Percentiles rank a stretch among this genome's conserved stretches.
Conservation (phyloP, 2,329 filamentous ascomycete species). For the Aspergillus terreus region DNA sequence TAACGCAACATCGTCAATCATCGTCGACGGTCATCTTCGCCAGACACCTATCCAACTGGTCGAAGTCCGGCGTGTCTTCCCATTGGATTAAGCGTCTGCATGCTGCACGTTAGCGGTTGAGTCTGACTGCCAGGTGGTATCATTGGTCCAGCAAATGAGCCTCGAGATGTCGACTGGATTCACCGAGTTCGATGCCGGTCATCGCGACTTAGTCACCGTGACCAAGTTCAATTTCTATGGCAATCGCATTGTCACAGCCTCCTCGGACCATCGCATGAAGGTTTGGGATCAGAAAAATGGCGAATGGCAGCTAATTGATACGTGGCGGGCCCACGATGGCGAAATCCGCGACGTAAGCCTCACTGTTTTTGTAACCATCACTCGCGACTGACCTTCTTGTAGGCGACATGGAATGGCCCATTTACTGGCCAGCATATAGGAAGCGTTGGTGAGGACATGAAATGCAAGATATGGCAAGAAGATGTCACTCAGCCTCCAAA, state of each 20-base stretch:
- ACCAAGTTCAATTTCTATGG: constrained; percentile 91
- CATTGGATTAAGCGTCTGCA: constrained; percentile 6
- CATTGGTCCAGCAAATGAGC: constrained; percentile 16
- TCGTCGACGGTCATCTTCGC: not conserved
- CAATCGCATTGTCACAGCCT: constrained; percentile 84
- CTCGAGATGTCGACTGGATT: constrained; percentile 35
- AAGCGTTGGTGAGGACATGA: constrained; percentile 83
- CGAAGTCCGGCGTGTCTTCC: not conserved
- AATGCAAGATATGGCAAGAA: constrained; percentile 89
- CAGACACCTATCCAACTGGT: not conserved
- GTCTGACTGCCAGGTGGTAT: constrained; percentile 5
- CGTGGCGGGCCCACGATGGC: constrained; percentile 84
- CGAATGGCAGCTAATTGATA: constrained; percentile 76
- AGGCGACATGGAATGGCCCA: constrained; percentile 92
- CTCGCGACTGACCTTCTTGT: constrained; percentile 20
- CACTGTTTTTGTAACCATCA: constrained; percentile 10
- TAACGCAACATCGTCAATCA: not conserved
- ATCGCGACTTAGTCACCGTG: constrained; percentile 69
- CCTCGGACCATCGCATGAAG: constrained; percentile 87
- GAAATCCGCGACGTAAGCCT: constrained; percentile 77
- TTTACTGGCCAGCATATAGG: constrained; percentile 85
- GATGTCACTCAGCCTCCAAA: constrained; percentile 73
- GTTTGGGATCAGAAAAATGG: constrained; percentile 78
- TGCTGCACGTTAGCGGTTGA: constrained; percentile 7
- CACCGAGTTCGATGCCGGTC: constrained; percentile 43